Evolutionary conservation across 306 rosid genomes (phyloP), one percentile per base, ranked within the genome.

Genomic region (Acmispon strigosus): DNA sequence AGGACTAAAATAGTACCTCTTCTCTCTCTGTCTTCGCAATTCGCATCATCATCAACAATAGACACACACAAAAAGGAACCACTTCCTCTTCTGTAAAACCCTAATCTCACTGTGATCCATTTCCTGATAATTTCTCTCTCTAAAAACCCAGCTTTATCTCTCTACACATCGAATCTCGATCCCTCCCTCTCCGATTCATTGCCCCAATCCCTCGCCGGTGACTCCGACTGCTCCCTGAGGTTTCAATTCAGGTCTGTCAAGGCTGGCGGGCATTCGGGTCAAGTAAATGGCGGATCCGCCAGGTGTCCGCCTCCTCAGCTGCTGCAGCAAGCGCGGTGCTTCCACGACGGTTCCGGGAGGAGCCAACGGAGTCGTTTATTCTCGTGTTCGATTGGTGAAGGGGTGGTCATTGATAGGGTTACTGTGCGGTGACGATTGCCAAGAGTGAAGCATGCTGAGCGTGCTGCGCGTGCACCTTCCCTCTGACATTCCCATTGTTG

Each of bases 381-480:
- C 10, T 17, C 13, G 67, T 56, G 15, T 45, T 74, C 70, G 75
- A 75, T 85, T 86, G 68, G 72, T 27, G 3, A 2, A 2, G 34
- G 34, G 34, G 27, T 22, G 45, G 62, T 0, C 18, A 2, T 76
- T 78, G 82, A 81, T 70, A 61, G 81, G 77, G 69, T 76, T 75
- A 63, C 84, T 62, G 74, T 58, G 61, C 57, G 43, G 76, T 73
- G 86, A 73, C 80, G 80, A 84, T 81, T 74, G 84, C 65, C 53
- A 76, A 82, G 81, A 84, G 76, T 86, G 79, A 91, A 94, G 96
- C 90, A 95, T 95, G 99, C 96, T 95, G 91, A 95, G 79, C 84
- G 99, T 95, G 96, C 78, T 89, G 59, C 99, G 96, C 0, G 96
- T 95, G 92, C 97, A 95, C 45, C 94, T 95, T 27, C 99, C 97